Evolutionary conservation across 179 eudicot genomes (phyloP), one percentile per base, ranked within the genome.

Genomic region (Sideroxylon spinosum): DNA sequence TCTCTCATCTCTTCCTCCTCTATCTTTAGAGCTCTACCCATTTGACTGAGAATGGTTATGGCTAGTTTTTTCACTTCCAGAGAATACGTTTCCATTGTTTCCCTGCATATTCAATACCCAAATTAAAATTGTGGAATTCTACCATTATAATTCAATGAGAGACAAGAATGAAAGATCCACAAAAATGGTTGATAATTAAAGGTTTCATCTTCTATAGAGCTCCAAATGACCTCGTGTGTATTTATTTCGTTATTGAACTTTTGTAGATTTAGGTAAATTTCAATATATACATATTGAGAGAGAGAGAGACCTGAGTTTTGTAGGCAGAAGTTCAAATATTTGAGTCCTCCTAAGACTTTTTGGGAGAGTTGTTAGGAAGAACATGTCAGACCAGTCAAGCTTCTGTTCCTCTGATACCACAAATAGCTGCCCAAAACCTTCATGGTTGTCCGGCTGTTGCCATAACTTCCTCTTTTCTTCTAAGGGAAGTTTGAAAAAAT

Each of bases 401-500:
- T 86, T 84, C 57, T 86, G 89, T 55, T 84, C 84, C 71, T 84
- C 87, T 6, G 86, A 82, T 37, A 84, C 82, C 76, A 86, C 84
- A 77, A 92, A 92, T 0, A 75, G 78, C 78, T 92, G 92, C 19
- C 97, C 97, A 78, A 82, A 92, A 6, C 97, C 97, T 73, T 92
- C 92, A 10, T 82, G 68, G 29, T 92, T 82, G 26, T 75, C 86
- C 37, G 87, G 77, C 16, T 80, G 78, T 67, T 88, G 92, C 87
- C 88, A 84, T 6, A 83, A 74, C 57, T 82, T 85, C 76, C 75
- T 79, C 79, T 89, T 92, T 56, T 90, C 94, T 74, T 89, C 90
- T 20, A 81, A 9, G 0, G 90, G 78, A 53, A 89, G 86, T 2
- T 81, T 65, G 82, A 87, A 92, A 56, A 88, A 87, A 7, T 76